Evolutionary conservation across 257 asterid genomes (phyloP).

Genomic region (Paulownia fortunei): DNA sequence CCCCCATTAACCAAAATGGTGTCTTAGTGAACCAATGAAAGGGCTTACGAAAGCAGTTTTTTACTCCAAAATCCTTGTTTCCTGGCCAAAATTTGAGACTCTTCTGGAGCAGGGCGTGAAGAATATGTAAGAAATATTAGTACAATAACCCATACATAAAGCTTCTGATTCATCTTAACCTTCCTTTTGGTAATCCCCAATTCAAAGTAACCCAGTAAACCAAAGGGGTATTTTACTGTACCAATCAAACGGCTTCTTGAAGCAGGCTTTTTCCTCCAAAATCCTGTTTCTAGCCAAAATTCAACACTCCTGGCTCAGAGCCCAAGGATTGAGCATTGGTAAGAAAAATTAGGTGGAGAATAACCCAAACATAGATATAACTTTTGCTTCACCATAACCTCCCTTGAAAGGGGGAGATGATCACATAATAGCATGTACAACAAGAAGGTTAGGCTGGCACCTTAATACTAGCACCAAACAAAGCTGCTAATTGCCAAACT

Average conservation of each 20-base stretch:
- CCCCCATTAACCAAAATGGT: not conserved
- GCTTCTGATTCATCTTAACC: not conserved
- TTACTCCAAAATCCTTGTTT: not conserved
- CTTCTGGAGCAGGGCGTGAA: not conserved
- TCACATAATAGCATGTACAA: slow-evolving; percentile 20
- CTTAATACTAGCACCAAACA: not conserved
- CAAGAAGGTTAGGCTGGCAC: slow-evolving; percentile 5
- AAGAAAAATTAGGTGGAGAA: no score
- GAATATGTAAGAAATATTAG: not conserved
- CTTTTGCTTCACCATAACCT: no score
- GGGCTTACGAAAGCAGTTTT: no score
- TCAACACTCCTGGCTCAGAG: no score
- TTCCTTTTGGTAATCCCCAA: not conserved
- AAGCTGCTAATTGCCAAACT: not conserved
- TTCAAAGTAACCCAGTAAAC: no score
- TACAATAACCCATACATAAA: not conserved
- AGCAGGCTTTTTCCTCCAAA: no score
- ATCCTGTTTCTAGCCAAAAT: no score
- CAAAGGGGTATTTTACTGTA: not conserved
- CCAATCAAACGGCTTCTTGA: not conserved
- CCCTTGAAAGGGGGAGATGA: no score
- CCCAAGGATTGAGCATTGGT: no score
- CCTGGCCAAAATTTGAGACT: not conserved
- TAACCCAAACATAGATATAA: no score
- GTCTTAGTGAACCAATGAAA: not conserved